A percentile compares a stretch with the other conserved stretches of the same genome.
These are phyloP conservation scores for Vitis rupestris DNA, from an alignment of 164 flowering plant genomes.

Conservation along the genomic window DNA sequence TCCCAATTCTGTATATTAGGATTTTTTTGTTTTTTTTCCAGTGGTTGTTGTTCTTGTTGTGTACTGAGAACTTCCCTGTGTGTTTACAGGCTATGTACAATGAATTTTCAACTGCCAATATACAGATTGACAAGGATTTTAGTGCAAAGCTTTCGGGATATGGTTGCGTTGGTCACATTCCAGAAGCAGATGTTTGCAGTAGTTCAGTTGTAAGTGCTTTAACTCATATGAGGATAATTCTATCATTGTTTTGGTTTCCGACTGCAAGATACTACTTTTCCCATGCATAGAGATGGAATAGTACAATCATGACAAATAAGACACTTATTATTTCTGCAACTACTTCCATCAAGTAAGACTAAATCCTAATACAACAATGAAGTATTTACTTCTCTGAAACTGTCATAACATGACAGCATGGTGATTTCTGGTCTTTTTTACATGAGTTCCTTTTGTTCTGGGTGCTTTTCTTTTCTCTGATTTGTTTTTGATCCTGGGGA, in stretches of 20 bases:
- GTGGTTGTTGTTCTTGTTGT: too few relatives aligned
- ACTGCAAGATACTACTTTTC: not conserved
- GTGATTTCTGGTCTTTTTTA: not conserved
- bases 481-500: too few relatives aligned
- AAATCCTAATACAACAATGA: not conserved
- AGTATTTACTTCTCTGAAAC: not conserved
- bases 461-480: not conserved
- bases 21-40: not conserved
- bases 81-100: conserved; percentile 89
- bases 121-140: conserved; percentile 94
- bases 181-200: conserved; percentile 66
- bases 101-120: conserved; percentile 84
- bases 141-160: conserved; percentile 98
- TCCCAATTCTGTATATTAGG: not conserved
- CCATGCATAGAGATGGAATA: not conserved
- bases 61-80: conserved; percentile 7
- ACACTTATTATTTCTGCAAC: not conserved
- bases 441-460: not conserved
- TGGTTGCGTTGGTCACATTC: conserved; percentile 75
- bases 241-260: not conserved
- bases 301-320: not conserved
- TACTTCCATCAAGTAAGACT: not conserved
- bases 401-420: not conserved
- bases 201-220: conserved; percentile 61
- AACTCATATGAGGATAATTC: not conserved